phyloP scores from a whole-genome alignment of 176 grass and related monocot genomes.

The Bothriochloa decipiens region DNA sequence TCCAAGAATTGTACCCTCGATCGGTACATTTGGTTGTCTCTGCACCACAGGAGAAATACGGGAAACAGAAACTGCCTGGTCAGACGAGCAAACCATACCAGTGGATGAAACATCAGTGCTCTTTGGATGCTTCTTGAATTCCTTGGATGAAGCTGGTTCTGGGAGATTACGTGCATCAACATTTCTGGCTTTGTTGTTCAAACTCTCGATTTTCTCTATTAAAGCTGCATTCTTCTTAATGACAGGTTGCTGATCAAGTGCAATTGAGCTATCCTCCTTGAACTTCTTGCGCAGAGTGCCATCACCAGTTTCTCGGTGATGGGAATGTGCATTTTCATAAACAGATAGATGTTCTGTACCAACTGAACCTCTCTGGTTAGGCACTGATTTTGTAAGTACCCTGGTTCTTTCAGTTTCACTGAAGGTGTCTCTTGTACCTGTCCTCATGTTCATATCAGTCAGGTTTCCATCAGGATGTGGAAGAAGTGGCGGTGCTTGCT shows the following conservation, averaged over 20 bases:
- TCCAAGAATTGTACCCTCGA: constrained; percentile 37
- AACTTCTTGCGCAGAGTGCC: constrained; percentile 48
- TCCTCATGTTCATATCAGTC: constrained; percentile 34
- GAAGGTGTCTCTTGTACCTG: constrained; percentile 40
- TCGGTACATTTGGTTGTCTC: constrained; percentile 3
- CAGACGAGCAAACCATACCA: constrained; percentile 34
- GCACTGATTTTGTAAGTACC: constrained; percentile 36
- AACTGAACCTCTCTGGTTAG: constrained; percentile 46
- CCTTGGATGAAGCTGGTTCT: constrained; percentile 48
- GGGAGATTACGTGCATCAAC: constrained; percentile 50
- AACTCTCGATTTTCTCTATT: constrained; percentile 90
- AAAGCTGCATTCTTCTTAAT: constrained; percentile 74
- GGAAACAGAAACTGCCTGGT: constrained; percentile 27
- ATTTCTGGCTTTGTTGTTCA: constrained; percentile 88
- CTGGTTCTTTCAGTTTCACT: constrained; percentile 48
- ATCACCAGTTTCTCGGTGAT: constrained; percentile 45
- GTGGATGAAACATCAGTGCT: constrained; percentile 30
- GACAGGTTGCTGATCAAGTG: constrained; percentile 53
- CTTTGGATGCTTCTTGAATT: constrained; percentile 54
- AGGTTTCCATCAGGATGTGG: constrained; percentile 45
- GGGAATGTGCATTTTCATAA: constrained; percentile 39
- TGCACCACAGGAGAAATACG: constrained; percentile 33
- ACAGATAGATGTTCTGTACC: constrained; percentile 22
- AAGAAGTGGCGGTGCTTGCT: constrained; percentile 52
- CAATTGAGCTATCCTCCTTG: constrained; percentile 40